Percentiles rank a stretch among this genome's conserved stretches.
Conservation (phyloP, 2,329 filamentous ascomycete genomes). For the Huntiella omanensis region DNA sequence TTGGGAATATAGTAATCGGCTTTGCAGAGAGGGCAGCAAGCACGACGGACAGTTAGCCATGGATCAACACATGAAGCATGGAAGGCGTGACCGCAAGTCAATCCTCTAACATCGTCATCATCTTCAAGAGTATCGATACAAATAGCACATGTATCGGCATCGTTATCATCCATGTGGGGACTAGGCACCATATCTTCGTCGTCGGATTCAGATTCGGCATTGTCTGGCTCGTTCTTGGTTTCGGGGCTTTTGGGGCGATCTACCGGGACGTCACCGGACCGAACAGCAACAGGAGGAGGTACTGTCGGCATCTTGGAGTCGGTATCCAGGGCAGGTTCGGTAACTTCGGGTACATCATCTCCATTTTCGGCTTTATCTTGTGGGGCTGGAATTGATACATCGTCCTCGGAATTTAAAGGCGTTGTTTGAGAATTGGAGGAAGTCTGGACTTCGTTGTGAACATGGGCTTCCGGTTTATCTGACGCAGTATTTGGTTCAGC, state of each 20-base stretch:
- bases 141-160: slow-evolving; percentile 88
- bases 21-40: slow-evolving; percentile 94
- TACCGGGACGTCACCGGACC: not conserved
- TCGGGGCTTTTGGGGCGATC: not conserved
- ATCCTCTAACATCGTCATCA: slow-evolving; percentile 81
- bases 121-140: slow-evolving; percentile 90
- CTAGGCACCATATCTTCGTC: slow-evolving; percentile 68
- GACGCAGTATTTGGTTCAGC: not conserved
- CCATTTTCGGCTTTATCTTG: slow-evolving; percentile 8
- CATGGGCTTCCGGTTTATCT: not conserved
- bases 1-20: slow-evolving; percentile 95
- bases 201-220: slow-evolving; percentile 26
- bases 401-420: not conserved
- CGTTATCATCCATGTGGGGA: slow-evolving; percentile 59
- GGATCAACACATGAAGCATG: slow-evolving; percentile 90
- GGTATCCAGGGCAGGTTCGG: not conserved
- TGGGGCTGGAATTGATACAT: not conserved
- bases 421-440: not conserved
- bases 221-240: slow-evolving; percentile 11
- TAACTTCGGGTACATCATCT: not conserved
- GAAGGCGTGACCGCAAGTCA: slow-evolving; percentile 96
- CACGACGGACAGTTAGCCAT: slow-evolving; percentile 84
- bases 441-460: not conserved
- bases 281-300: slow-evolving; percentile 5
- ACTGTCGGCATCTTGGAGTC: not conserved